Evolutionary conservation across 805 yeast genomes (phyloP), one percentile per base, ranked within the genome.

Genomic region (Candida tibetensis): DNA sequence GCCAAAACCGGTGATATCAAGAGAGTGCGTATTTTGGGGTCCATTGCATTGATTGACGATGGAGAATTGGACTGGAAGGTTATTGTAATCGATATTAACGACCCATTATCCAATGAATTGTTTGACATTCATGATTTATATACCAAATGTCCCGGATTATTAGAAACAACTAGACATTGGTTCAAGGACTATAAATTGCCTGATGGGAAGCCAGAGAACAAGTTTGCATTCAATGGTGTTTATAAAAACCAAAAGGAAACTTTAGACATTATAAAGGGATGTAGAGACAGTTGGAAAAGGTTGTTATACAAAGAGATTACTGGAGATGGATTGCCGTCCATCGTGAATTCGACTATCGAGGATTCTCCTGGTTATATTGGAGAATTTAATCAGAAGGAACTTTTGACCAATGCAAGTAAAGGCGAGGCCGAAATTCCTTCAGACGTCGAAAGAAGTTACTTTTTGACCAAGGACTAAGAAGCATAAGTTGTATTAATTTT

Each of bases 181-280:
- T 93, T 93, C 81, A 85, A 95, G 65, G 89, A 90, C 68, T 93
- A 93, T 81, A 93, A 93, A 70, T 77, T 89, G 52, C 97, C 99
- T 39, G 99, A 91, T 64, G 99, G 98, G 46, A 93, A 93, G 77
- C 95, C 96, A 55, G 86, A 80, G 69, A 93, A 93, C 71, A 85
- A 84, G 68, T 91, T 93, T 64, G 98, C 97, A n/a, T 89, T 88
- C 81, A 77, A 86, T 44, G 99, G 96, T 49, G 88, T 85, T 63
- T 87, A 88, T 74, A 85, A 85, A 69, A 80, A 81, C 76, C 85
- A 79, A 72, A 74, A 78, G 57, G 89, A 90, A 60, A 95, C 99
- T 42, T 74, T 85, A 52, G 88, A 85, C 49, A 78, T 90, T 51
- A 77, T 91, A 51, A 72, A 78, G 57, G 95, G 88, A 68, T 86